Base-by-base conservation (phyloP, 2,329 filamentous ascomycete species). In the Claviceps sp. region DNA sequence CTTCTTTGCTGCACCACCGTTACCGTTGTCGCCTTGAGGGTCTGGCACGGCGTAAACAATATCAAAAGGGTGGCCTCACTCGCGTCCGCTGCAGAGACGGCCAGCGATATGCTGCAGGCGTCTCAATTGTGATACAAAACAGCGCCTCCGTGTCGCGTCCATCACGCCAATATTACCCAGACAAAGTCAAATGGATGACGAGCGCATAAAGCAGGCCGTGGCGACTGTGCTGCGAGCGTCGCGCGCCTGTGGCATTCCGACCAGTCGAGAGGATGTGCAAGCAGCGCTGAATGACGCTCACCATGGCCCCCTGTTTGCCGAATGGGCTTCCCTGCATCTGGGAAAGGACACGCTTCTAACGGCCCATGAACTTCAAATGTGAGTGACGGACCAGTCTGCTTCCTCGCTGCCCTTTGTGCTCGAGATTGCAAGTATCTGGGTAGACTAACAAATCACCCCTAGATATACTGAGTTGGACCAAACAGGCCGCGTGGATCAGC, bases 361-460 rank as follows among this genome's bases (percentile, higher is more conserved):
- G 44, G 67, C 65, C 52, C 74, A 80, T 58, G 78, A 82, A 63
- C 65, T 78, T 54, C 68, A 70, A 47, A 60, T 76, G 78, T 81
- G 36, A 30, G 49, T 6, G 26, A 36, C 1, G 4, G 7, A 34
- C 3, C 34, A 16, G 5, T 18, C 6, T 42, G 40, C 30, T 7
- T 42, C 18, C 11, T 42, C 40, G 1, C 1, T 11, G 11, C 18
- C 40, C 9, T 22, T 11, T 42, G 3, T 20, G 9, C 7, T 42
- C n/a, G 8, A 7, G 11, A 42, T 22, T 45, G 3, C 3, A 30
- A 45, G 7, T 18, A 18, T 5, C 26, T 14, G 8, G n/a, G 44
- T 36, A 36, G 26, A 49, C 26, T 34, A n/a, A 43, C 26, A 34
- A 42, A 5, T 20, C 5, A 36, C 40, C 20, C 34, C 44, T 14